Percentiles rank a stretch among this genome's conserved stretches.
These are phyloP conservation scores for Macrophomina tecta DNA, from an alignment of 2,329 filamentous ascomycete species.

Conservation along the genomic window DNA sequence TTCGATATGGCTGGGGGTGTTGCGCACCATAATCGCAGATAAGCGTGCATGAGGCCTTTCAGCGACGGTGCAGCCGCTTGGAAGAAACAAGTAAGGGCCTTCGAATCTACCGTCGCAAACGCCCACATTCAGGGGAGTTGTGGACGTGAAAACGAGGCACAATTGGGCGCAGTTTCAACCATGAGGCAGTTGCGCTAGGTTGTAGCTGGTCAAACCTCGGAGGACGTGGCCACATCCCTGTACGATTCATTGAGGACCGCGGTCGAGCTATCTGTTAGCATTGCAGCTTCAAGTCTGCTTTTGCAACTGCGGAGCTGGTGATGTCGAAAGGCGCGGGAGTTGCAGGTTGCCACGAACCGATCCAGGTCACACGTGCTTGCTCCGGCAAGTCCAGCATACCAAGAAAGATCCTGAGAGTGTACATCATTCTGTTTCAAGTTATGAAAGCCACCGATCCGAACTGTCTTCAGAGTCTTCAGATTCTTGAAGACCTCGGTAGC, in stretches of 20 bases:
- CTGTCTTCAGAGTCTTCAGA: not conserved
- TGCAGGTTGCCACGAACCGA: not conserved
- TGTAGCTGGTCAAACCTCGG: not conserved
- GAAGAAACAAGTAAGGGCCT: not conserved
- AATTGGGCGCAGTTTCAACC: not conserved
- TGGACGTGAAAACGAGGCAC: not conserved
- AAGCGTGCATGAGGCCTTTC: too few relatives aligned
- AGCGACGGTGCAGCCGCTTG: too few relatives aligned
- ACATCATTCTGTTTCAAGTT: too few relatives aligned
- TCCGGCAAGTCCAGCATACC: too few relatives aligned
- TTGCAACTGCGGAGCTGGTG: not conserved
- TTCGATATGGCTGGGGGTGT: too few relatives aligned
- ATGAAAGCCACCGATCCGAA: not conserved
- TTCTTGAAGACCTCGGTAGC: not conserved
- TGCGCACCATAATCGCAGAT: too few relatives aligned
- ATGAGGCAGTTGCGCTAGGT: not conserved
- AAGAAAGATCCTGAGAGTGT: too few relatives aligned
- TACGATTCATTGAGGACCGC: not conserved
- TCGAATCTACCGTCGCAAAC: too few relatives aligned
- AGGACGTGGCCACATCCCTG: not conserved
- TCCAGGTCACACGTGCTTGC: too few relatives aligned
- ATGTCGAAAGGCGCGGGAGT: not conserved
- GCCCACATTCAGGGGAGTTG: too few relatives aligned
- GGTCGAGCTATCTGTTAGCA: not conserved
- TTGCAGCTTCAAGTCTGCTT: not conserved